Evolutionary conservation across 2,329 filamentous ascomycete genomes (phyloP).

Genomic region (Fusarium cyanostomum): DNA sequence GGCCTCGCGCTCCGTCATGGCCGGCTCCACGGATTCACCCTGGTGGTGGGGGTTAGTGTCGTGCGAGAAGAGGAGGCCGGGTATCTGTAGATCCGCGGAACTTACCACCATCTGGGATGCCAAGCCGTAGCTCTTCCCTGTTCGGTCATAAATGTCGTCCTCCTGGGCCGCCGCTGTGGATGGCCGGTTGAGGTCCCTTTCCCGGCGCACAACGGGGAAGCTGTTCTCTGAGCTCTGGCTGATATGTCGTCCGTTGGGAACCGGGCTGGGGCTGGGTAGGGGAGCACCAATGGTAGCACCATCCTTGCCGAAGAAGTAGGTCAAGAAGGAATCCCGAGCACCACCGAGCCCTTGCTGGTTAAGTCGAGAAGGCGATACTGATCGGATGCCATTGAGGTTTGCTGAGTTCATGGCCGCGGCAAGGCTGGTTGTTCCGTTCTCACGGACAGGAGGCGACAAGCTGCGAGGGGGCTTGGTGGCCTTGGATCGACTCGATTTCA

Average conservation of each 20-base stretch:
- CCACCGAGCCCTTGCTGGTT: constrained; percentile 67
- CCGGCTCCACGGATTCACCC: constrained; percentile 76
- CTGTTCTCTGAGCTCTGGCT: constrained; percentile 82
- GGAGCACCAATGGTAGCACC: constrained; percentile 60
- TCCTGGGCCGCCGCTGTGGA: constrained; percentile 50
- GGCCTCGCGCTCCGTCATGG: constrained; percentile 92
- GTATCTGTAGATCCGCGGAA: constrained; percentile 33
- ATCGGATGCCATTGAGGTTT: constrained; percentile 62
- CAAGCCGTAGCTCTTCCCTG: constrained; percentile 50
- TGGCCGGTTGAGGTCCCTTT: constrained; percentile 65
- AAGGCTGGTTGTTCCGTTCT: constrained; percentile 70
- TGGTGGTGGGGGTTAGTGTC: constrained; percentile 46
- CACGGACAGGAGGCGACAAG: constrained; percentile 81
- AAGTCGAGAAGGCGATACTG: constrained; percentile 60
- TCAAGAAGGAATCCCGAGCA: constrained; percentile 90
- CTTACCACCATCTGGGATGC: constrained; percentile 68
- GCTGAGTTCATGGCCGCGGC: constrained; percentile 62
- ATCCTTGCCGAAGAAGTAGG: constrained; percentile 99
- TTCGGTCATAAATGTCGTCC: constrained; percentile 55
- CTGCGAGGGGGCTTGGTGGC: constrained; percentile 67
- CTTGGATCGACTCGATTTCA: constrained; percentile 50
- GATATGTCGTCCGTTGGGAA: constrained; percentile 67
- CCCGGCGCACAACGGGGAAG: constrained; percentile 83
- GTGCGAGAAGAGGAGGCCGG: constrained; percentile 18
- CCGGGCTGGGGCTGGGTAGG: constrained; percentile 46